Percentiles rank a stretch among this genome's conserved stretches.
Evolutionary conservation across 495 filamentous ascomycete genomes (phyloP).

Genomic region (Poronia punctata): DNA sequence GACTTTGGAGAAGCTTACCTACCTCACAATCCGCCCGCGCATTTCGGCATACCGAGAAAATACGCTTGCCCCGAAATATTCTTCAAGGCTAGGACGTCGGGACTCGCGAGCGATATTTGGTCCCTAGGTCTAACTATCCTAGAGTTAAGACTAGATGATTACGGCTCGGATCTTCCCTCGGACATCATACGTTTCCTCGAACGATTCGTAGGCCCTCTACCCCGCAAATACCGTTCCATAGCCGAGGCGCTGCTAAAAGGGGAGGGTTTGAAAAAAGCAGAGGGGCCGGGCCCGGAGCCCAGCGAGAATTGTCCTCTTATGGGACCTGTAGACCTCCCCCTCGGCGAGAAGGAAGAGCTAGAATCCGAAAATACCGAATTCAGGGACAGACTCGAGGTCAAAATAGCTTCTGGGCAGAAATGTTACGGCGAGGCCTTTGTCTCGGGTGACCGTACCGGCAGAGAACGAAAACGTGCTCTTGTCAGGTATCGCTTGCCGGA

Average conservation of each 20-base stretch:
- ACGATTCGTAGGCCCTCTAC: background rate
- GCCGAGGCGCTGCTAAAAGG: background rate
- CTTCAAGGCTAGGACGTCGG: conserved; percentile 5
- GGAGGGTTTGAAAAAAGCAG: background rate
- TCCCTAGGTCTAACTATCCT: conserved; percentile 14
- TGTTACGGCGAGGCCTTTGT: background rate
- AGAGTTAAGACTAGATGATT: background rate
- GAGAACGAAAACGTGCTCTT: background rate
- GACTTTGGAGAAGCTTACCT: conserved; percentile 19
- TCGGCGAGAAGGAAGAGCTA: background rate
- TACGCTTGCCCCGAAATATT: conserved; percentile 17
- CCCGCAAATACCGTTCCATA: background rate
- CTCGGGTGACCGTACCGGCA: background rate
- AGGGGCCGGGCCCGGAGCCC: too few species aligned
- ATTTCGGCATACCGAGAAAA: conserved; percentile 4
- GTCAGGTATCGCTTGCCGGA: background rate
- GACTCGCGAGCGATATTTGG: conserved; percentile 17
- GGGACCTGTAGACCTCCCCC: background rate
- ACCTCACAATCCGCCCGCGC: background rate
- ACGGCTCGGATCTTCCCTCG: background rate
- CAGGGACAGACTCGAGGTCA: conserved; percentile 1
- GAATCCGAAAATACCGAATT: background rate
- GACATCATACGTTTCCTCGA: background rate
- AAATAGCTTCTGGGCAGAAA: background rate
- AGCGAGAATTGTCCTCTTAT: background rate